phyloP scores from a whole-genome alignment of 768 basidiomycete genomes.

The Plicaturopsis crispa region DNA sequence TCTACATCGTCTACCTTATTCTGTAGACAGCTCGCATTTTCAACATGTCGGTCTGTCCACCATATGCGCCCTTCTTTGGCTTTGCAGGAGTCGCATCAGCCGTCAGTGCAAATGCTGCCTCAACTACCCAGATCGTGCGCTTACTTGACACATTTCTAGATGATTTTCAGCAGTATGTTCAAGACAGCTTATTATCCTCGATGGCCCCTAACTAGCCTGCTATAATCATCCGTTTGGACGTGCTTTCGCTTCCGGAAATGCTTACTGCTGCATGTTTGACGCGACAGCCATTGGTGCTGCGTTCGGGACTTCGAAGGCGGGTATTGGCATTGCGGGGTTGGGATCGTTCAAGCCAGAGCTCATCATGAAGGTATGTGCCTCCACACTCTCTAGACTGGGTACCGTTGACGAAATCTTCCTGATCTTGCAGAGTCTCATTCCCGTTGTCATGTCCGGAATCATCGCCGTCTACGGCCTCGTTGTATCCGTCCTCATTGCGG shows the following conservation, averaged over 20 bases:
- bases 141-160: conserved; percentile 39
- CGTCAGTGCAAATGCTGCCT: conserved; percentile 42
- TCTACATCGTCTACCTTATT: too few species aligned
- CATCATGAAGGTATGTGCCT: conserved; percentile 83
- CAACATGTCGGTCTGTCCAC: conserved; percentile 69
- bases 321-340: conserved; percentile 93
- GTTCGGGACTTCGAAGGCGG: conserved; percentile 93
- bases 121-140: neutral
- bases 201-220: neutral
- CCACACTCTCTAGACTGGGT: too few species aligned
- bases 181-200: too few species aligned
- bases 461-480: conserved; percentile 97
- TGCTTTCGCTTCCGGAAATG: conserved; percentile 2
- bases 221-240: neutral
- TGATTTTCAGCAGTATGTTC: conserved; percentile 89
- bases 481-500: conserved; percentile 88
- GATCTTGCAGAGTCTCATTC: conserved; percentile 71
- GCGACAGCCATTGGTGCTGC: conserved; percentile 86
- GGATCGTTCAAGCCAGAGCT: conserved; percentile 93
- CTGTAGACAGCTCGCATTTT: too few species aligned
- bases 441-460: conserved; percentile 98
- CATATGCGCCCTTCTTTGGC: conserved; percentile 96
- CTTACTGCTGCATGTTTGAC: neutral
- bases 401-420: neutral
- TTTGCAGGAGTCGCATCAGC: conserved; percentile 95